These are phyloP conservation scores for Neofusicoccum laricinum DNA, from an alignment of 2,329 filamentous ascomycete species.

Conservation along the genomic window DNA sequence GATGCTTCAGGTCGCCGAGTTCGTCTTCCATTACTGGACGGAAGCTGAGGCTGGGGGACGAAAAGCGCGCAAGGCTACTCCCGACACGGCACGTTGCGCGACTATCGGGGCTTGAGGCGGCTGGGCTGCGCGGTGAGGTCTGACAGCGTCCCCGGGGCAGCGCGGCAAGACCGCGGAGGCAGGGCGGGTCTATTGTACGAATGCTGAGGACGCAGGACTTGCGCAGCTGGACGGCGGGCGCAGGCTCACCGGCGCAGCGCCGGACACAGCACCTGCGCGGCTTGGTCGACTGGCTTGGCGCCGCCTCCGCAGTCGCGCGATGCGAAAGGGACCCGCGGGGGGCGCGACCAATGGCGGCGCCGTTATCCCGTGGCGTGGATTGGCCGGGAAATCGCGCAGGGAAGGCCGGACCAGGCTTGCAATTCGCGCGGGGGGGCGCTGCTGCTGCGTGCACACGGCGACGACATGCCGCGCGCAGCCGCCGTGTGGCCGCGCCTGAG, in stretches of 20 bases:
- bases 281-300: conserved; percentile 1
- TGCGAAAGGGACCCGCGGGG: background rate
- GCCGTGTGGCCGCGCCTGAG: no score
- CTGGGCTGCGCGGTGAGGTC: background rate
- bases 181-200: background rate
- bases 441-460: background rate
- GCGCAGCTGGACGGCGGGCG: background rate
- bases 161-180: background rate
- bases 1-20: conserved; percentile 3
- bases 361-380: background rate
- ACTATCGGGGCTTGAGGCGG: background rate
- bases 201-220: background rate
- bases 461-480: background rate
- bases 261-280: background rate
- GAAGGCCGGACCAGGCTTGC: background rate
- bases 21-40: conserved; percentile 15
- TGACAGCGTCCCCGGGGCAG: background rate
- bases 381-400: conserved; percentile 14
- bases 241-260: background rate
- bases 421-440: conserved; percentile 1
- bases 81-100: conserved; percentile 1
- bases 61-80: conserved; percentile 5
- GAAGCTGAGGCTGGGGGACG: background rate
- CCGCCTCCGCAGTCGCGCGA: conserved; percentile 1
- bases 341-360: background rate